Conservation (phyloP, 2,329 filamentous ascomycete species). For the Penicillium capsulatum region DNA sequence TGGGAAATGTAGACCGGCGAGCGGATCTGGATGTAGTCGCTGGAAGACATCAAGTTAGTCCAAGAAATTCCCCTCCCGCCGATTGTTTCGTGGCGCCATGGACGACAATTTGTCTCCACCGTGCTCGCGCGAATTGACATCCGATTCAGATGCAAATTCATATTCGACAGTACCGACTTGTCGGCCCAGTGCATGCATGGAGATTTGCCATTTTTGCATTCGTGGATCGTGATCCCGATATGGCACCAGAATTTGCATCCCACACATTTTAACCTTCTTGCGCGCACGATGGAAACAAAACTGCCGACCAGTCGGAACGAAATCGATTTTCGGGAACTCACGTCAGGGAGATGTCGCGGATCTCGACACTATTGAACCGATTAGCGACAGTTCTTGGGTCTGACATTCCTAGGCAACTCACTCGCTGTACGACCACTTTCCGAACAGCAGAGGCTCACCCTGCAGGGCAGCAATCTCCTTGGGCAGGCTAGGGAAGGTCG, state of each 20-base stretch:
- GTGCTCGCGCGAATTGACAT: neutral
- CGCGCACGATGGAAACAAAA: slow-evolving; percentile 19
- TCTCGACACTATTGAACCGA: slow-evolving; percentile 98
- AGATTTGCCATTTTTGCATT: too few species aligned
- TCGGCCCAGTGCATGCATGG: too few species aligned
- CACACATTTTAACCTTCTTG: slow-evolving; percentile 9
- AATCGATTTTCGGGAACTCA: slow-evolving; percentile 54
- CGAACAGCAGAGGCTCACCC: slow-evolving; percentile 89
- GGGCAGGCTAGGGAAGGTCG: slow-evolving; percentile 72
- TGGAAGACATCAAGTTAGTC: slow-evolving; percentile 44
- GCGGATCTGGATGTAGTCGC: slow-evolving; percentile 99
- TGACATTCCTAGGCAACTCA: neutral
- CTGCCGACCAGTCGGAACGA: slow-evolving; percentile 22
- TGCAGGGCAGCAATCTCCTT: slow-evolving; percentile 88
- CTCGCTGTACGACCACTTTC: slow-evolving; percentile 6
- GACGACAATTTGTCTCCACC: neutral
- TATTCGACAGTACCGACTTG: too few species aligned
- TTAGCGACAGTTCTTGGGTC: slow-evolving; percentile 3
- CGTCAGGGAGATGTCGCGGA: slow-evolving; percentile 99
- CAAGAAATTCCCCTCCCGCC: slow-evolving; percentile 25
- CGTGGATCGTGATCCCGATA: too few species aligned
- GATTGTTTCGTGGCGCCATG: neutral
- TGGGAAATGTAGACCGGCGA: slow-evolving; percentile 98
- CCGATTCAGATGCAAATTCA: too few species aligned
- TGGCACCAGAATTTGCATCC: slow-evolving; percentile 9